These are phyloP conservation scores for Colletotrichum orchidophilum DNA, from an alignment of 2,329 filamentous ascomycete species.

Conservation along the genomic window DNA sequence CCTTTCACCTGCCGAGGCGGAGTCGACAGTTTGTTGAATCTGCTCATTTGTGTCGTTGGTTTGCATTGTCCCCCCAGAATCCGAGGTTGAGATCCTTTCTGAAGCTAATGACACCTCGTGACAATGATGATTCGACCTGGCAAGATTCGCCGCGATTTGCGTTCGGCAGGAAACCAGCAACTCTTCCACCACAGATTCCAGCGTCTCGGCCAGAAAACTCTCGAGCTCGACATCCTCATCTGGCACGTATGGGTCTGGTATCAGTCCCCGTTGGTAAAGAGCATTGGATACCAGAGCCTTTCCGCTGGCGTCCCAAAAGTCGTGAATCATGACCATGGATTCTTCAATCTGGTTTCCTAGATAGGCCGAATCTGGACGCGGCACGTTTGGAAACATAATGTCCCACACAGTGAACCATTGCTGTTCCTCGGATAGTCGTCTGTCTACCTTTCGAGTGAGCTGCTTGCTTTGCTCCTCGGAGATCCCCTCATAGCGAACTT, in stretches of 20 bases:
- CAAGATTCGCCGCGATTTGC: conserved; percentile 19
- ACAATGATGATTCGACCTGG: not conserved
- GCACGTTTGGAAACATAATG: not conserved
- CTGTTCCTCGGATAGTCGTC: not conserved
- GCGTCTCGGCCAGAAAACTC: not conserved
- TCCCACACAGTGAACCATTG: not conserved
- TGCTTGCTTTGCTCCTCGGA: not conserved
- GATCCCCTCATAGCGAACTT: not conserved
- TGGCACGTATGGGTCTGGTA: not conserved
- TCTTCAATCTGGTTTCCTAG: not conserved
- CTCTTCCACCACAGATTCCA: not conserved
- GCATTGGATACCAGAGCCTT: not conserved
- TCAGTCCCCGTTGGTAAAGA: not conserved
- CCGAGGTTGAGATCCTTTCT: not conserved
- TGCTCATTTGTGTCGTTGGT: not conserved
- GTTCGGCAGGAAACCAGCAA: not conserved
- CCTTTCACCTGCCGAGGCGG: no score
- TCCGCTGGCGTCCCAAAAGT: not conserved
- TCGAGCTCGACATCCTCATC: not conserved
- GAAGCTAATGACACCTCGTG: not conserved
- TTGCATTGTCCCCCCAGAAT: not conserved
- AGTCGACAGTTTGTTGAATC: not conserved
- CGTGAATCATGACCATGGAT: not conserved
- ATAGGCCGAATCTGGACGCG: not conserved
- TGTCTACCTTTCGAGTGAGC: not conserved